Base-by-base conservation (phyloP, 2,329 filamentous ascomycete genomes). In the Aspergillus carbonarius region DNA sequence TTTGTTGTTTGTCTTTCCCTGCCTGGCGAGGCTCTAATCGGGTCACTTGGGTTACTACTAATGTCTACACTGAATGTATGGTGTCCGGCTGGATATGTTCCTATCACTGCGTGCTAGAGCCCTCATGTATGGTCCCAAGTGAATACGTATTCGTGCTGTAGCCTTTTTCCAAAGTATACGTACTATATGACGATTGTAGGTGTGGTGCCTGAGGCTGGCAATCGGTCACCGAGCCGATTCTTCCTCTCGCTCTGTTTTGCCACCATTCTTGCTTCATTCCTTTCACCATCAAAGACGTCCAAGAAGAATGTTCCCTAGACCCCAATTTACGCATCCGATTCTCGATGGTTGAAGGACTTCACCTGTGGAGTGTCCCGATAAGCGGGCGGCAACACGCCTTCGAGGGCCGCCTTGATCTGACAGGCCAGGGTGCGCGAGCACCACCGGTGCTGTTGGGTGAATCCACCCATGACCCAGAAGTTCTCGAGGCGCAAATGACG, bases 391-490 rank as follows among this genome's bases (percentile, higher is more conserved):
- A 80, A 46, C 1, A 73, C 44, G 1, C 67, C 66, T 44, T 66
- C 62, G 20, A 69, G 34, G 5, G 57, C 60, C 9, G 71, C 76
- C 65, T 80, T 78, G 42, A 82, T 78, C 67, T 81, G 78, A 66
- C 82, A 58, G 10, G 79, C 80, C 50, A 82, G 50, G 13, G 78
- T 74, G 25, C 75, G 69, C 18, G 77, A 78, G 56, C 74, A 76
- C 62, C 76, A 71, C 27, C 80, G 70, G 5, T 73, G 72, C 42
- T 77, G 67, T 5, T 74, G 72, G 6, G 77, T 70, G 58, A 79
- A 78, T 0, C 79, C 80, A 12, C 80, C 80, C 66, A 75, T 75
- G 51, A 79, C 78, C 73, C 76, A 82, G 52, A 74, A 71, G 17
- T 76, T 77, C 9, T 67, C 60, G 12, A 63, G 53, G 15, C 30